Evolutionary conservation across 2,329 filamentous ascomycete species (phyloP), one percentile per base, ranked within the genome.

Genomic region (Aureobasidium sp.): DNA sequence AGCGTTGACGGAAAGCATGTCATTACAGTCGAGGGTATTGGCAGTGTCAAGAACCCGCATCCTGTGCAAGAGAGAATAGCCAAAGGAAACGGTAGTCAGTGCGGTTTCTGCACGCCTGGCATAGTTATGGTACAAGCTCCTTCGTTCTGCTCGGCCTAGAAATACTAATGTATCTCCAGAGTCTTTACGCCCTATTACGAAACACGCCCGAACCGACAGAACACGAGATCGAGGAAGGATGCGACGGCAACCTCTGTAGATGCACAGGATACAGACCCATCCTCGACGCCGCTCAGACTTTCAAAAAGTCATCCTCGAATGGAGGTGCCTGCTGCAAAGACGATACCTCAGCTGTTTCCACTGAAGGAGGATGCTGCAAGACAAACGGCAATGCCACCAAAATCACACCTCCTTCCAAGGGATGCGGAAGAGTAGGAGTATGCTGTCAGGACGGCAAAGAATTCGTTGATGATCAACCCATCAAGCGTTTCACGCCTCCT

Each of bases 1-100:
- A 96, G 91, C 69, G 84, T 97, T 47, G 94, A 97, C 73, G 94
- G 94, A 47, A 99, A 99, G 74, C 94, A 99, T 82, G 91, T 97
- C 70, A 92, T 99, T 71, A 99, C 94, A 3, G 87, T 99, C 44
- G 94, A 99, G 76, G 94, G 94, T 7, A 97, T 99, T 69, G 94
- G 94, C 11, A 90, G 88, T 72, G 86, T 90, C 32, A 88, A 94
- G 73, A 85, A 82, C 45, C 94, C 94, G 5, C 94, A 99, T 77
- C 90, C 93, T 1, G 81, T 88, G 3, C 94, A 97, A 73, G 91
- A 97, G 77, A 84, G 94, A 51, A 89, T 99, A 68, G 93, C 94
- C 21, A 89, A 89, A 75, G 85, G 88, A 36, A 94, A 96, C 76
- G 94, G 94, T 53, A 96, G 90, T 67, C 93, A 99, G 74, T 99